phyloP scores from a whole-genome alignment of 345 rosid genomes.

The Sonneratia caseolaris region DNA sequence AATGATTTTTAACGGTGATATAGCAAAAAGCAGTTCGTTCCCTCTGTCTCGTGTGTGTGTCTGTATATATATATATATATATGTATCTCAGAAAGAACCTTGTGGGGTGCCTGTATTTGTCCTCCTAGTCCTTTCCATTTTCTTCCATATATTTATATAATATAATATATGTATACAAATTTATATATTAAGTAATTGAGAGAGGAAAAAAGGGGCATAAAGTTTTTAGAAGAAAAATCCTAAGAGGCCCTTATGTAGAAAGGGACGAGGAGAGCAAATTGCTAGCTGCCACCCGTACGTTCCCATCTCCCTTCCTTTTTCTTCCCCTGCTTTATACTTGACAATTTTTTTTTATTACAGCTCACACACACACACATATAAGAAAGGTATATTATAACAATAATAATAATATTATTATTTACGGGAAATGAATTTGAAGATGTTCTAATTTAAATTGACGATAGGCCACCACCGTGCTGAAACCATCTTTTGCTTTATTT shows the following conservation, averaged over 20 bases:
- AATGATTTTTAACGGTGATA: too few relatives aligned
- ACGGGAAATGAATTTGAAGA: too few relatives aligned
- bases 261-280: background rate
- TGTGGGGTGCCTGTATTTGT: constrained; percentile 1
- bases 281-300: constrained; percentile 4
- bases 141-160: background rate
- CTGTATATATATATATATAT: background rate
- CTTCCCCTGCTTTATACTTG: background rate
- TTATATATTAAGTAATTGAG: background rate
- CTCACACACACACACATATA: too few relatives aligned
- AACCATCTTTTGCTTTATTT: too few relatives aligned
- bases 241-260: background rate
- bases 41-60: background rate
- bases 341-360: too few relatives aligned
- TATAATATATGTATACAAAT: background rate
- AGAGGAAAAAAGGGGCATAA: background rate
- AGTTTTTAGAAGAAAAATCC: background rate
- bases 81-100: background rate
- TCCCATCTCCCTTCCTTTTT: background rate
- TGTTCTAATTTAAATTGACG: too few relatives aligned
- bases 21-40: too few relatives aligned
- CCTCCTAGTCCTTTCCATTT: background rate
- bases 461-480: too few relatives aligned
- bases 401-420: too few relatives aligned
- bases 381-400: too few relatives aligned